Base-by-base conservation (phyloP, 495 filamentous ascomycete genomes). In the Penicillium simplicissimum region DNA sequence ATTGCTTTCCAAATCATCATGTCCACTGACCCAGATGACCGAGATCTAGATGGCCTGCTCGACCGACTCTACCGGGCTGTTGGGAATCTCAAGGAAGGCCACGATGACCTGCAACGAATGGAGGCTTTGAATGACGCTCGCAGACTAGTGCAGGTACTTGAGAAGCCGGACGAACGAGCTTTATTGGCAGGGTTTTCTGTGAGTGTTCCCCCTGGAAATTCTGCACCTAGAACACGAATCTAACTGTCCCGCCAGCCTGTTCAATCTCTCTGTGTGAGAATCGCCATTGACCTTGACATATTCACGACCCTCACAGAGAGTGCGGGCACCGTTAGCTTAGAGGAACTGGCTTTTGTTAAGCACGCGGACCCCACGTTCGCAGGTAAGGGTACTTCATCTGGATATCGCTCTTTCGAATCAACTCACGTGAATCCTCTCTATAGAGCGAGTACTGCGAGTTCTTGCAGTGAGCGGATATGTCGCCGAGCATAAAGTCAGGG, bases 391-490 rank as follows among this genome's bases (percentile, higher is more conserved):
- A 14, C 7, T 45, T 23, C 2, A 37, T 28, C 13, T 49, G 4
- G 17, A 8, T 10, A 21, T 31, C n/a, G 11, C 13, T 9, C 1
- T 8, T 19, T 40, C 33, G 53, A 15, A 19, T 45, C 9, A 11
- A 21, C 42, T 45, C 17, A 21, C 17, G 10, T 45, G 23, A 11
- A 4, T 21, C 34, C 25, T 47, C 15, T 34, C 4, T 1, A 48
- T 33, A 61, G 59, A 61, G 19, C 59, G 59, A 28, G 48, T 61
- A 15, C 15, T 57, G 36, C 42, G 59, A 13, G 17, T 57, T 15
- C 45, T 56, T n/a, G 52, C 19, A 23, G 17, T 4, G 19, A 23
- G 3, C 4, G 42, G 42, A 11, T 45, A 45, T n/a, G 17, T 45
- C 21, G 11, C 19, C 19, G 42, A 45, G 19, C 8, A 21, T 23